Evolutionary conservation across 2,329 filamentous ascomycete species (phyloP), one percentile per base, ranked within the genome.

Genomic region (Apiospora saccharicola): DNA sequence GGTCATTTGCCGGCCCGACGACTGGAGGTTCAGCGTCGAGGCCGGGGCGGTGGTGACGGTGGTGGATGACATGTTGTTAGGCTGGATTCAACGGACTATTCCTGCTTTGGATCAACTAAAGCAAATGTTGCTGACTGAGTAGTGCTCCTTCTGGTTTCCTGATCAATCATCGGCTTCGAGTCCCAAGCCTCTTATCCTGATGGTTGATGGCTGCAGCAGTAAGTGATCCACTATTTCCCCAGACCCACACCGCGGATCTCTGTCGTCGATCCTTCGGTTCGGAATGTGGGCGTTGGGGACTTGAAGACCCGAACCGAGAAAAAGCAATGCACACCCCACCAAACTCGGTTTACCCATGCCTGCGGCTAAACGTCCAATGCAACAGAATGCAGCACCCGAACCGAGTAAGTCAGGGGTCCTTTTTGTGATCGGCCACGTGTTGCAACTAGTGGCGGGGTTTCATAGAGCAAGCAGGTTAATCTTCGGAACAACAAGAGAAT

Each of bases 201-300:
- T 14, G 34, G 34, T 37, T 13, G 57, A 16, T 41, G 34, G 34
- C 34, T 24, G 57, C 22, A 41, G 19, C 30, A 24, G 2, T 14
- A 19, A 24, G 2, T n/a, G 16, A 34, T 64, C 57, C 57, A 64
- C 53, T 8, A 22, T 37, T 64, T 12, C 57, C 57, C 57, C 34
- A 24, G 34, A 64, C 14, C 53, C 30, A 26, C n/a, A 24, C n/a
- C n/a, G 16, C 5, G 30, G 30, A 22, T 34, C 16, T 30, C 19
- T 22, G 30, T 26, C 7, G 53, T 64, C 57, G 57, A 64, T 24
- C 57, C 30, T 41, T 41, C 57, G 57, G 57, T 64, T 64, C 57
- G 57, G 57, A 64, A 64, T 41, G 57, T 64, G 57, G 57, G 57
- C 57, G 57, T 8, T 64, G 57, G 57, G 57, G 34, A 64, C 34